A percentile compares a stretch with the other conserved stretches of the same genome.
Evolutionary conservation across 1,139 yeast genomes (phyloP).

Genomic region (Debaryomyces singareniensis): DNA sequence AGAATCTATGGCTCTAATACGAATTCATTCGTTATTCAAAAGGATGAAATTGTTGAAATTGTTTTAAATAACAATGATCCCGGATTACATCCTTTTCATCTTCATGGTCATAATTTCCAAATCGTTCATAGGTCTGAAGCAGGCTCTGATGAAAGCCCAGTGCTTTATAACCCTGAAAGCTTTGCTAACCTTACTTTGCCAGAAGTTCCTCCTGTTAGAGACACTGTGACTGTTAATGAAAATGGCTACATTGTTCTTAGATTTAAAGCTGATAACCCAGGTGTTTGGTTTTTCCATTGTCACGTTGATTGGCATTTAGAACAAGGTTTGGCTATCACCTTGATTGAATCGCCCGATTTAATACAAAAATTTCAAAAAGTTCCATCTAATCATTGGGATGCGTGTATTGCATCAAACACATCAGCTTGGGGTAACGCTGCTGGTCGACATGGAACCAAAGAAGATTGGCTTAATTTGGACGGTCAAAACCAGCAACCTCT

Average conservation of each 20-base stretch:
- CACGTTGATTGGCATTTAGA: slow-evolving; percentile 62
- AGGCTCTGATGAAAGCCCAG: slow-evolving; percentile 29
- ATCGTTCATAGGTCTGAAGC: slow-evolving; percentile 33
- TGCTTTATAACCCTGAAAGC: slow-evolving; percentile 28
- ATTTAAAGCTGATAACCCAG: slow-evolving; percentile 55
- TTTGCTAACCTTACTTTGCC: slow-evolving; percentile 29
- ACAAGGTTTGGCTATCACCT: slow-evolving; percentile 50
- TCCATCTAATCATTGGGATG: slow-evolving; percentile 51
- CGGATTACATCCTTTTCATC: slow-evolving; percentile 84
- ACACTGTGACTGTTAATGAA: slow-evolving; percentile 58
- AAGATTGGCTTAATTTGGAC: slow-evolving; percentile 54
- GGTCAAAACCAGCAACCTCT: slow-evolving; percentile 67
- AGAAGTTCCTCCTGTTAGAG: slow-evolving; percentile 60
- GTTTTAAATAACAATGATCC: slow-evolving; percentile 66
- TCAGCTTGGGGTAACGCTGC: slow-evolving; percentile 78
- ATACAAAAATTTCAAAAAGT: slow-evolving; percentile 48
- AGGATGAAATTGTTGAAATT: slow-evolving; percentile 62
- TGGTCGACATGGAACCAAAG: slow-evolving; percentile 42
- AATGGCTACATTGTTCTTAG: slow-evolving; percentile 61
- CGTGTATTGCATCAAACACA: slow-evolving; percentile 51
- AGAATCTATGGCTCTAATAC: slow-evolving; percentile 67
- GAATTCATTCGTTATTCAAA: slow-evolving; percentile 61
- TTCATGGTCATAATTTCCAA: slow-evolving; percentile 79
- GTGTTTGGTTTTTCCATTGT: slow-evolving; percentile 63
- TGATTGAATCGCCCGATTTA: slow-evolving; percentile 47